A percentile compares a stretch with the other conserved stretches of the same genome.
phyloP scores from a whole-genome alignment of 176 grass and related monocot genomes.

The Phoenix dactylifera region DNA sequence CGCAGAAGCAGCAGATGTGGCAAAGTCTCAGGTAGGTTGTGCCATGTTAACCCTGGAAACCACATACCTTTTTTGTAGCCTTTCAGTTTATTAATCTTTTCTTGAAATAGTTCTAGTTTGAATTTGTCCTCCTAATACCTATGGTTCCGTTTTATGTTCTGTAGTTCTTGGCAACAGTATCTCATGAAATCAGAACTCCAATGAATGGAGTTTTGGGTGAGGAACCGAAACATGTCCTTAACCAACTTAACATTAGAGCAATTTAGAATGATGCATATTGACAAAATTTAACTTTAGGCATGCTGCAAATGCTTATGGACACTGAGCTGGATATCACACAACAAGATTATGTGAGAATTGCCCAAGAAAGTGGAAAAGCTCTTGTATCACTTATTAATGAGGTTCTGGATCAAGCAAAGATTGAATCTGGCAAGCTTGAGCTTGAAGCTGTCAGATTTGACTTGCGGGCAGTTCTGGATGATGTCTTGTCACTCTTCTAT shows the following conservation, averaged over 20 bases:
- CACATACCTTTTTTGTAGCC: too few relatives aligned
- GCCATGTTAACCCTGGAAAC: too few relatives aligned
- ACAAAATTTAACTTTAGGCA: slow-evolving; percentile 32
- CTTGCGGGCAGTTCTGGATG: slow-evolving; percentile 74
- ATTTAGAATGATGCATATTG: too few relatives aligned
- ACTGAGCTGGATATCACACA: slow-evolving; percentile 88
- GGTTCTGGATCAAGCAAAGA: slow-evolving; percentile 99
- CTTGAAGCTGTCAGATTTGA: slow-evolving; percentile 82
- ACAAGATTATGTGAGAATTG: slow-evolving; percentile 95
- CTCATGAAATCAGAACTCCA: slow-evolving; percentile 98
- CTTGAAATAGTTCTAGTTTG: too few relatives aligned
- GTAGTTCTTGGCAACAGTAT: slow-evolving; percentile 99
- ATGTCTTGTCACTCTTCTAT: slow-evolving; percentile 84
- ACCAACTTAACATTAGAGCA: too few relatives aligned
- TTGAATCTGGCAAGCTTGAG: slow-evolving; percentile 95
- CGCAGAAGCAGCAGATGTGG: slow-evolving; percentile 80
- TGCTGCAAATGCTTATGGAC: slow-evolving; percentile 99
- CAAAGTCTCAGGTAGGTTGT: slow-evolving; percentile 71
- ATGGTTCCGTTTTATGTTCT: slow-evolving; percentile 11
- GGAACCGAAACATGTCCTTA: slow-evolving; percentile 2
- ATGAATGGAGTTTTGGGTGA: slow-evolving; percentile 99
- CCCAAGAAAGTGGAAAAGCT: slow-evolving; percentile 89
- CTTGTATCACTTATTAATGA: slow-evolving; percentile 95
- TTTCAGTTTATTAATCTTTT: too few relatives aligned
- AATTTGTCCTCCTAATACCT: background rate